A percentile compares a stretch with the other conserved stretches of the same genome.
Conservation (phyloP, 306 rosid genomes). For the Trifolium pratense region DNA sequence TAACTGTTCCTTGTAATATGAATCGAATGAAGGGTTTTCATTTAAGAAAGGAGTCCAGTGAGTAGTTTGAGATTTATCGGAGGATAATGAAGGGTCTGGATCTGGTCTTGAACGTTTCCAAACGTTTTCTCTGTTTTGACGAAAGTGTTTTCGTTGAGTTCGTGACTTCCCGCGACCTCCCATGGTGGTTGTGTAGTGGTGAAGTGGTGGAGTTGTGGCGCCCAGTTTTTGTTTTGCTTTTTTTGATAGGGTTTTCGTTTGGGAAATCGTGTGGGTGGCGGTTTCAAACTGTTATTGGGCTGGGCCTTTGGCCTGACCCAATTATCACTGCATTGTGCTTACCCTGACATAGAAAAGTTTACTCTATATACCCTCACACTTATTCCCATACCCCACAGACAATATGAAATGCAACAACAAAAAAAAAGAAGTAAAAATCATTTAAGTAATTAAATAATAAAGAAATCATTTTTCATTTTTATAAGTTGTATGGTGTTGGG, state of each 20-base stretch:
- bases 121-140: conserved; percentile 77
- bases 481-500: too few relatives aligned
- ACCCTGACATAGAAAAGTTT: too few relatives aligned
- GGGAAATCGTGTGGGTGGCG: not conserved
- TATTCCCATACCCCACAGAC: too few relatives aligned
- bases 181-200: conserved; percentile 39
- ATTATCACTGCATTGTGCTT: not conserved
- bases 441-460: too few relatives aligned
- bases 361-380: not conserved
- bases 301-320: not conserved
- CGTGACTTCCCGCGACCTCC: conserved; percentile 79
- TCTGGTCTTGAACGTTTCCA: conserved; percentile 91
- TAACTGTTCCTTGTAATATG: conserved; percentile 78
- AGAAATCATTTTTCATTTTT: too few relatives aligned
- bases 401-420: too few relatives aligned
- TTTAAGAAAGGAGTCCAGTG: conserved; percentile 81
- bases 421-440: too few relatives aligned
- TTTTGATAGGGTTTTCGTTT: conserved; percentile 43
- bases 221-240: not conserved
- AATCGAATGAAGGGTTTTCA: conserved; percentile 66
- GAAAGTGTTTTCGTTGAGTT: conserved; percentile 87
- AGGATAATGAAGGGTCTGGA: conserved; percentile 43
- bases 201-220: not conserved
- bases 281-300: conserved; percentile 25
- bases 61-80: conserved; percentile 36